Conservation (phyloP, 306 rosid genomes). For the Psophocarpus tetragonolobus region DNA sequence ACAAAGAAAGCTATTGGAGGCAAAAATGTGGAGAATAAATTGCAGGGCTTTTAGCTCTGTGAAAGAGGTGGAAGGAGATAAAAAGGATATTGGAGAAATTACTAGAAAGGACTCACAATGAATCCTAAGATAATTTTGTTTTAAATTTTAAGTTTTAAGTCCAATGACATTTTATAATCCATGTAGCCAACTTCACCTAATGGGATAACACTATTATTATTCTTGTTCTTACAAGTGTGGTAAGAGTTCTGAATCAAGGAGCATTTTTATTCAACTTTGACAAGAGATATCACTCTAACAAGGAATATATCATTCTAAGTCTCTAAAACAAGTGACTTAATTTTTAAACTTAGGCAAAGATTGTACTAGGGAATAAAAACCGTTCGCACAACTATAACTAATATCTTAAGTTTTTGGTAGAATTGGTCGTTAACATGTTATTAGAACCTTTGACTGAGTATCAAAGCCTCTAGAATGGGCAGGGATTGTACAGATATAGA, state of each 20-base stretch:
- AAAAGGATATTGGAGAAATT: no score
- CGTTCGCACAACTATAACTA: background rate
- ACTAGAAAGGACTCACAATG: no score
- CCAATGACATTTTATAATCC: no score
- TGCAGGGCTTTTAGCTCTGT: no score
- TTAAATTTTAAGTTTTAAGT: no score
- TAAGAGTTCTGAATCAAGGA: background rate
- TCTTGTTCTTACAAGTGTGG: background rate
- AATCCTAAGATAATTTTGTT: no score
- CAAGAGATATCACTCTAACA: background rate
- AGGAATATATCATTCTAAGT: background rate
- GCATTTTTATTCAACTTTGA: background rate
- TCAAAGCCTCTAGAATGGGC: background rate
- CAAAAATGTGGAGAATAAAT: no score
- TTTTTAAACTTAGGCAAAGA: background rate
- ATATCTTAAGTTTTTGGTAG: background rate
- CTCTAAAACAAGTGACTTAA: background rate
- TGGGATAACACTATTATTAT: no score
- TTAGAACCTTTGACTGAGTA: background rate
- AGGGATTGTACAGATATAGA: background rate
- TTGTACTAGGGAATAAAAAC: background rate
- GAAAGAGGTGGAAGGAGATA: no score
- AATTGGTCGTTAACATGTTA: background rate
- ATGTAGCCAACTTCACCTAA: no score
- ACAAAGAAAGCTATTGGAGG: no score